Conservation (phyloP, 331 rosid species). For the Quercus tomentella region DNA sequence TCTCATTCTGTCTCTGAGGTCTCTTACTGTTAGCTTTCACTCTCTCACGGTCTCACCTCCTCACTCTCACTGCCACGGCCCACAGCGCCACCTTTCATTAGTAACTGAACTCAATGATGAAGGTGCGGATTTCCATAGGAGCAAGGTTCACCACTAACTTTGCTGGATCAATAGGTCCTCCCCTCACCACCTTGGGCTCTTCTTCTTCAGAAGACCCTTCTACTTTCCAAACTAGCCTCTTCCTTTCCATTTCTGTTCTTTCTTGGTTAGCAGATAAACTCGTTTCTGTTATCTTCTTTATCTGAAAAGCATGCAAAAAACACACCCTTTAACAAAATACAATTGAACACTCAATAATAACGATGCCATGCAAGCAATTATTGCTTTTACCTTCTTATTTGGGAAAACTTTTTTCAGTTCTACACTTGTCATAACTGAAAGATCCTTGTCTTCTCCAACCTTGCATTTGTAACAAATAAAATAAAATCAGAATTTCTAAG, state of each 20-base stretch:
- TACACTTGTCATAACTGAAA: slow-evolving; percentile 55
- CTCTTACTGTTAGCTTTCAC: too few species aligned
- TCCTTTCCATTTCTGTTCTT: slow-evolving; percentile 74
- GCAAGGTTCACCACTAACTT: slow-evolving; percentile 56
- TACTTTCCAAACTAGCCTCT: slow-evolving; percentile 66
- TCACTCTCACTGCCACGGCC: too few species aligned
- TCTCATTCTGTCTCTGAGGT: too few species aligned
- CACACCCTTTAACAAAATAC: background rate
- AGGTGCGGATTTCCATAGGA: slow-evolving; percentile 75
- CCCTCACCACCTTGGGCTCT: slow-evolving; percentile 36
- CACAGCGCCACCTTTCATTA: too few species aligned
- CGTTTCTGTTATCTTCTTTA: slow-evolving; percentile 45
- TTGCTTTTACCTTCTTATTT: slow-evolving; percentile 46
- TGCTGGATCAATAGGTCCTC: slow-evolving; percentile 62
- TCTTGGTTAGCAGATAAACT: slow-evolving; percentile 82
- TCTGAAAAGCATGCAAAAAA: slow-evolving; percentile 33
- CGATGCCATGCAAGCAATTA: background rate
- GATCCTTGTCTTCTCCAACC: slow-evolving; percentile 63
- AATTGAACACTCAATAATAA: background rate
- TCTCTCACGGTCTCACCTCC: too few species aligned
- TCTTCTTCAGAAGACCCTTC: slow-evolving; percentile 43
- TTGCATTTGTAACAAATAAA: slow-evolving; percentile 27
- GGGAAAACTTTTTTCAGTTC: slow-evolving; percentile 59
- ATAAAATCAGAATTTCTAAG: background rate
- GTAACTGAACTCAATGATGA: slow-evolving; percentile 8